Evolutionary conservation across 2,329 filamentous ascomycete genomes (phyloP), one percentile per base, ranked within the genome.

Genomic region (Ilyonectria destructans): DNA sequence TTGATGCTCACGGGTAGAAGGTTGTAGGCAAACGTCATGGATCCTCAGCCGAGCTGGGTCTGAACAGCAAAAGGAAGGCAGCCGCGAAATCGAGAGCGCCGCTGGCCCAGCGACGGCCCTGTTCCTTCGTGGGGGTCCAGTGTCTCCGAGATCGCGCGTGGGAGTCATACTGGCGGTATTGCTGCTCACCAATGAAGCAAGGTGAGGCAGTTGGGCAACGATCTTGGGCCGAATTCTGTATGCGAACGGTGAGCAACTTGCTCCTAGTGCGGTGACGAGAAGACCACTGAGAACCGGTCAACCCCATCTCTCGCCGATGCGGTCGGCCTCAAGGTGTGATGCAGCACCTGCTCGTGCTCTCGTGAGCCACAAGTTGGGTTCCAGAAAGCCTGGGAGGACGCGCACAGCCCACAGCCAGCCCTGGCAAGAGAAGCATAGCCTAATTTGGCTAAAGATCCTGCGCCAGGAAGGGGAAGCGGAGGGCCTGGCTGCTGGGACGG

Each of bases 161-260:
- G 59, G 74, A 74, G 74, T 76, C 74, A 76, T 75, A 75, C 73
- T 67, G 67, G 74, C 74, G 74, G 74, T 74, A 67, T 74, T 60
- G 59, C 60, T 65, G 40, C 49, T 74, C 72, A 55, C 74, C 74
- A 76, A 76, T 76, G 62, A 68, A 51, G 61, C 57, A 65, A 66
- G 65, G 58, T 69, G 52, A 71, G 48, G 64, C 49, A 71, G 68
- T 74, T 74, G 68, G 69, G 70, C 64, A 72, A 70, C 58, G 60
- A 64, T 49, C 37, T 69, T 69, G 58, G 62, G 70, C 64, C 58
- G 60, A 68, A 64, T 73, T 71, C 58, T 69, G 58, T 57, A 63
- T 67, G 65, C 54, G 67, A 56, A 71, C 57, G 64, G 64, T 69
- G 66, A 74, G 72, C 59, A 69, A 71, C 54, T 46, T 35, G 21